Evolutionary conservation across 1,284 basidiomycete species (phyloP).

Genomic region (Ganoderma lingzhi): DNA sequence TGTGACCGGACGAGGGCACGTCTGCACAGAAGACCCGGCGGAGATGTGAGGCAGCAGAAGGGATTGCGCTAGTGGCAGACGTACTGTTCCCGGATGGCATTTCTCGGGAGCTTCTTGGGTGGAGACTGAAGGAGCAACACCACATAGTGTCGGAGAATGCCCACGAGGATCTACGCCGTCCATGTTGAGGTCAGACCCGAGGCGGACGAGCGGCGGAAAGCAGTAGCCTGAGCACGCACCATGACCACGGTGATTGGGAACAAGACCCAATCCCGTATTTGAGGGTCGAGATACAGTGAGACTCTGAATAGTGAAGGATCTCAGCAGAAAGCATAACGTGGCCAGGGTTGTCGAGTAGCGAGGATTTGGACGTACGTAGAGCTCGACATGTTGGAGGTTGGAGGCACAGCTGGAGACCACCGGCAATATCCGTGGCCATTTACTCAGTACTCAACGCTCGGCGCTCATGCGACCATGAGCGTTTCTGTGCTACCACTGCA

Average conservation of each 20-base stretch:
- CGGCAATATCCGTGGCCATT: conserved; percentile 7
- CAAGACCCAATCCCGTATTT: conserved; percentile 94
- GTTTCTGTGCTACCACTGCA: not conserved
- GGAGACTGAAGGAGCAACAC: conserved; percentile 85
- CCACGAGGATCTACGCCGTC: conserved; percentile 83
- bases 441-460: conserved; percentile 11
- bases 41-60: conserved; percentile 14
- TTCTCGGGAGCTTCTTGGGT: conserved; percentile 83
- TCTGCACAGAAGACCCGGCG: conserved; percentile 51
- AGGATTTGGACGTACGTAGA: conserved; percentile 36
- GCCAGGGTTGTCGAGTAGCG: not conserved
- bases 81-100: conserved; percentile 93
- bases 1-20: conserved; percentile 86
- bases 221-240: conserved; percentile 55
- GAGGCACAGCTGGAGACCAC: conserved; percentile 17
- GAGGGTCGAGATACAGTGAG: conserved; percentile 89
- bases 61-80: conserved; percentile 44
- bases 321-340: not conserved
- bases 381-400: conserved; percentile 39
- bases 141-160: conserved; percentile 94
- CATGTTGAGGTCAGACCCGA: not conserved
- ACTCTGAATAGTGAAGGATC: conserved; percentile 50
- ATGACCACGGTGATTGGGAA: conserved; percentile 98
- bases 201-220: not conserved
- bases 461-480: not conserved